phyloP scores from a whole-genome alignment of 1,284 basidiomycete species.

The Hemileia vastatrix region DNA sequence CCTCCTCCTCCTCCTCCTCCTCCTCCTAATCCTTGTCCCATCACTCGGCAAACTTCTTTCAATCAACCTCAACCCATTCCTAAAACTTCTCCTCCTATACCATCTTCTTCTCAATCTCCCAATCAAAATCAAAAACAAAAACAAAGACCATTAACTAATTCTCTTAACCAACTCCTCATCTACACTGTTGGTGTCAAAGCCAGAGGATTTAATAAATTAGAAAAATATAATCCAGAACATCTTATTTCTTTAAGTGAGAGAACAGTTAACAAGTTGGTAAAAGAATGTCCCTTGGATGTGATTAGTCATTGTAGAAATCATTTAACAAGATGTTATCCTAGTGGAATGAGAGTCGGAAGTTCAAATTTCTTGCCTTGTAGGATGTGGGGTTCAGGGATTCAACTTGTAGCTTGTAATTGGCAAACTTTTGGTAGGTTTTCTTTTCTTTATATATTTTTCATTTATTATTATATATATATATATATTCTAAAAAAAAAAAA shows the following conservation, averaged over 20 bases:
- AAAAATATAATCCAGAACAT: constrained; percentile 74
- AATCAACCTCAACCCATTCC: too few relatives aligned
- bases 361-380: constrained; percentile 83
- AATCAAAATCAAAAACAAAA: not conserved
- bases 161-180: constrained; percentile 67
- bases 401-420: constrained; percentile 96
- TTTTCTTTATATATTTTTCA: not conserved
- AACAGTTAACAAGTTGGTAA: constrained; percentile 52
- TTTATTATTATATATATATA: not conserved
- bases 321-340: constrained; percentile 80
- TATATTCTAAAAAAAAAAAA: not conserved
- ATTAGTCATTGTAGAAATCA: constrained; percentile 82
- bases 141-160: constrained; percentile 48
- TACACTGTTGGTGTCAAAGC: constrained; percentile 96
- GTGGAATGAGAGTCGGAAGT: constrained; percentile 67
- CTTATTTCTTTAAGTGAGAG: constrained; percentile 88
- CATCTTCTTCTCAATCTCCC: constrained; percentile 3
- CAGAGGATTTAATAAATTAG: constrained; percentile 80
- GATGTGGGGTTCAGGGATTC: constrained; percentile 81
- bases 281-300: constrained; percentile 57
- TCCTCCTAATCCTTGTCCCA: too few relatives aligned
- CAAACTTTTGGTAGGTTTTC: constrained; percentile 73
- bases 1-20: not conserved
- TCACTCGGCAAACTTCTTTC: too few relatives aligned
- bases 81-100: not conserved